Evolutionary conservation across 305 asterid genomes (phyloP), one percentile per base, ranked within the genome.

Genomic region (Fraxinus floribunda): DNA sequence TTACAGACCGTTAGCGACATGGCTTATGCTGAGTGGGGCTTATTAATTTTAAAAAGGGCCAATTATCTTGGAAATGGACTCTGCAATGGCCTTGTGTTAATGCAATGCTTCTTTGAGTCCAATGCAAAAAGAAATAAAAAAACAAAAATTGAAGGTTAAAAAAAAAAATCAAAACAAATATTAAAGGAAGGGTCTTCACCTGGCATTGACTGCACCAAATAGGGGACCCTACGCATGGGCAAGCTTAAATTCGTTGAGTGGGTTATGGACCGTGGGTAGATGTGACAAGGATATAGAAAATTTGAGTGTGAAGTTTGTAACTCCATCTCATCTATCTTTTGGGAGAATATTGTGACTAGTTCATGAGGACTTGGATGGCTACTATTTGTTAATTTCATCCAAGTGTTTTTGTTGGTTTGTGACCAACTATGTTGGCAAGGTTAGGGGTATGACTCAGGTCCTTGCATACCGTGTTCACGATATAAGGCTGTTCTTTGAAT

Each of bases 401-500:
- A 4, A 52, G 8, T n/a, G 64, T n/a, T 52, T 52, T 52, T 2
- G 30, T 60, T 0, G 11, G 32, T 60, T 60, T 6, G 29, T 60
- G 13, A n/a, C 71, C 30, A 20, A 57, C 68, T 7, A 60, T 60
- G 70, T 60, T 20, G 70, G 70, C 30, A 60, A 60, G 71, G 71
- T 60, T 60, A 60, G 15, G 71, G 13, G 71, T 2, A 4, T 7
- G 71, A 8, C 29, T 20, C 32, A 2, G 71, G 18, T 66, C 7
- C 39, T 20, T 60, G 35, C 32, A 35, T 39, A 72, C 72, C 5
- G 75, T 82, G 24, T 77, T 49, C 64, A 35, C 71, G 11, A 30
- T 22, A 2, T 52, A 34, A 64, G 30, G 73, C 80, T 83, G 60
- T 60, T 85, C 62, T 46, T 46, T 34, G 3, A 75, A 18, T 74